Evolutionary conservation across 257 asterid genomes (phyloP).

Genomic region (Primulina tabacum): DNA sequence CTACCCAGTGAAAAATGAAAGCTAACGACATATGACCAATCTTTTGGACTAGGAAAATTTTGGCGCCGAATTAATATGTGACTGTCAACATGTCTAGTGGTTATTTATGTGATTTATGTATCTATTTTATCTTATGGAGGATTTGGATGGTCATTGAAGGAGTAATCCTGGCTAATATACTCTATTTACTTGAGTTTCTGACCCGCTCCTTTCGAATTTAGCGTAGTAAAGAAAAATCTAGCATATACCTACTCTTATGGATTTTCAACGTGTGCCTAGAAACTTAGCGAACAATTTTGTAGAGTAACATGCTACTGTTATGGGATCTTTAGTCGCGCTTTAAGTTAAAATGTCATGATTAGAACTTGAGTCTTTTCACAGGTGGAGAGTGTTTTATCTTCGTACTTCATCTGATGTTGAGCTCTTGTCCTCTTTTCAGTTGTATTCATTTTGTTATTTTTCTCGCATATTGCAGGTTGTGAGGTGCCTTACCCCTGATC

Average conservation of each 20-base stretch:
- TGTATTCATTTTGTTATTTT: constrained; percentile 9
- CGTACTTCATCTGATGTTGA: background rate
- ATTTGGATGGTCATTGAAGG: background rate
- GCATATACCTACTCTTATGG: background rate
- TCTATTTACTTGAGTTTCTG: background rate
- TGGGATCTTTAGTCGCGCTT: background rate
- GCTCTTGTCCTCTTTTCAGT: constrained; percentile 18
- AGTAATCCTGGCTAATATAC: background rate
- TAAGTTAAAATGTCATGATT: background rate
- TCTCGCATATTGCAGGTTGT: constrained; percentile 55
- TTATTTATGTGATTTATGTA: background rate
- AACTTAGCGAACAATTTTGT: background rate
- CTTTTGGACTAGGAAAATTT: too few relatives aligned
- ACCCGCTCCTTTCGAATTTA: background rate
- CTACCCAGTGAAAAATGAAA: too few relatives aligned
- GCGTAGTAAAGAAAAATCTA: background rate
- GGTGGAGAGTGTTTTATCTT: background rate
- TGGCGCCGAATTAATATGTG: background rate
- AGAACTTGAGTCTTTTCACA: background rate
- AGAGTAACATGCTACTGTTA: background rate
- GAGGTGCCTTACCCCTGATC: constrained; percentile 71
- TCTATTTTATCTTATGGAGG: background rate
- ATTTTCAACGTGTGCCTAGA: background rate
- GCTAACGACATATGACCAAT: background rate
- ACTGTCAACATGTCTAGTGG: background rate